Base-by-base conservation (phyloP, 768 basidiomycete genomes). In the Lactarius vividus region DNA sequence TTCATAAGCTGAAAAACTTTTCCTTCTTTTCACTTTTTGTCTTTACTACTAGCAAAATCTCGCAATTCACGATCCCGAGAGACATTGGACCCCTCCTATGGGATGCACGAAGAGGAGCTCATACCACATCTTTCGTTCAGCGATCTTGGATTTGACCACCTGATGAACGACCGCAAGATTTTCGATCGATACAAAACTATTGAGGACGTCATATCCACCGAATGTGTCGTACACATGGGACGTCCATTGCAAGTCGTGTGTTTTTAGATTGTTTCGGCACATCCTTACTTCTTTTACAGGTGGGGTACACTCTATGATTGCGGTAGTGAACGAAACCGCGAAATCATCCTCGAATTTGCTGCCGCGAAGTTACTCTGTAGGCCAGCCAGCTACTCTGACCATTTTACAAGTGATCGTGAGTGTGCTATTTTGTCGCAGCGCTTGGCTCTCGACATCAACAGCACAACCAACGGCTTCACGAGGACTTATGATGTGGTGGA, bases 381-480 rank as follows among this genome's bases (percentile, higher is more conserved):
- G 2, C 1, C 29, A 55, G 10, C 1, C 3, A 3, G 16, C 20
- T 2, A 4, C 3, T 8, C 11, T 8, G 16, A 0, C 4, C 2
- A 1, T 3, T 11, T 46, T 9, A 46, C 54, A 16, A 2, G 1
- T 3, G 7, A 28, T n/a, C 28, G 18, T 8, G 9, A 55, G 4
- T 55, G 26, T n/a, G 28, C 54, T 55, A 2, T 54, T 54, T 20
- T 54, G 18, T 54, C 53, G 8, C 53, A 54, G 53, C 53, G 53
- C 29, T 31, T 54, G 18, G 28, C 54, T 16, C 54, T 55, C 26
- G 29, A 23, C 4, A 15, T 42, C 20, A 3, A 42, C 11, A 3
- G 52, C 16, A 11, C 23, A 13, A 13, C 10, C 52, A 23, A 1
- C 10, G 52, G 23, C 18, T 29, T 18, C 18, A 18, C 13, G 4